phyloP scores from a whole-genome alignment of 129 eudicot genomes.

The Saposhnikovia divaricata region DNA sequence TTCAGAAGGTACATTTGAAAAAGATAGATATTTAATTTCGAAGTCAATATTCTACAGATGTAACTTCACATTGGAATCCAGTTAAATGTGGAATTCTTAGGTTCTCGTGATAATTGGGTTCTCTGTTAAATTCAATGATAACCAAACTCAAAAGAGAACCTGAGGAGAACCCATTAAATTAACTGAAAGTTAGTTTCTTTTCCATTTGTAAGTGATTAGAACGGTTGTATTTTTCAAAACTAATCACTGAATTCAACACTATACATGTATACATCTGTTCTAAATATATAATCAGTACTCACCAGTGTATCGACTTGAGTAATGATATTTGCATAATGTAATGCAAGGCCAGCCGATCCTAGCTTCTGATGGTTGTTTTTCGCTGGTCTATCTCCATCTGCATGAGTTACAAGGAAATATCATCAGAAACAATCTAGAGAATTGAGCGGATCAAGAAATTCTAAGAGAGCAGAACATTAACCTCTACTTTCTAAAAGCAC shows the following conservation, averaged over 20 bases:
- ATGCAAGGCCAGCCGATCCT: constrained; percentile 95
- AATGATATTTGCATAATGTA: constrained; percentile 92
- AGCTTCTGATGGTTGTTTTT: constrained; percentile 53
- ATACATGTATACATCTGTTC: background rate
- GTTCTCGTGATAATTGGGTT: background rate
- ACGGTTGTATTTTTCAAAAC: no score
- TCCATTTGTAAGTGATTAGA: background rate
- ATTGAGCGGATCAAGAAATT: background rate
- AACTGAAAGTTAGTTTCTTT: background rate
- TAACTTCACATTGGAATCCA: background rate
- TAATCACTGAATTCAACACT: background rate
- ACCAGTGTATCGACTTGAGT: constrained; percentile 89
- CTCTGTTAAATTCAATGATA: background rate
- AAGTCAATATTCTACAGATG: background rate
- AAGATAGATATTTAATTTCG: background rate
- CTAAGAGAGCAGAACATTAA: background rate
- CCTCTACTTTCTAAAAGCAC: background rate
- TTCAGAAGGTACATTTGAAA: background rate
- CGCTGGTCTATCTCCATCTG: constrained; percentile 57
- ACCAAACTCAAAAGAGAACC: background rate
- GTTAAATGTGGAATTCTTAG: background rate
- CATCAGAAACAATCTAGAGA: background rate
- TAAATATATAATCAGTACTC: constrained; percentile 21
- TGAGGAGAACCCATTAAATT: background rate
- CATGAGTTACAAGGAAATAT: constrained; percentile 9